Evolutionary conservation across 441 rosid genomes (phyloP).

Genomic region (Daphne laureola): DNA sequence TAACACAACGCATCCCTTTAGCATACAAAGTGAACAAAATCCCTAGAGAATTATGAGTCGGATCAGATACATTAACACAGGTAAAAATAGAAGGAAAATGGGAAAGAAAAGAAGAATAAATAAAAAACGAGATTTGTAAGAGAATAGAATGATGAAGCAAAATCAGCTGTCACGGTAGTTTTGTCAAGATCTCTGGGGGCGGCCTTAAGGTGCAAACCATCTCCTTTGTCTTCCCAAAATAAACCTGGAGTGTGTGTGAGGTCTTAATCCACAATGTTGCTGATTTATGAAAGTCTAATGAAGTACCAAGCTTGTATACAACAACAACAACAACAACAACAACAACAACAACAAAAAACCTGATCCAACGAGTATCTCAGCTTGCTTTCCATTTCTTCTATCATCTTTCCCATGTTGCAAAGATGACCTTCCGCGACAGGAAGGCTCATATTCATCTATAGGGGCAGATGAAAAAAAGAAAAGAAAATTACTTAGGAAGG

Average conservation of each 20-base stretch:
- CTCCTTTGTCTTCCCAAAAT: conserved; percentile 94
- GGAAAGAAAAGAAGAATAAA: no score
- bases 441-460: conserved; percentile 87
- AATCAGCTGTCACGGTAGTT: conserved; percentile 50
- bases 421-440: conserved; percentile 83
- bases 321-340: no score
- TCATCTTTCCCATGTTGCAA: conserved; percentile 97
- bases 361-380: conserved; percentile 90
- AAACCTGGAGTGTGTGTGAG: conserved; percentile 47
- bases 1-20: no score
- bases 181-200: conserved; percentile 66
- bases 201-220: conserved; percentile 92
- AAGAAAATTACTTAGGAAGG: neutral
- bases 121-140: no score
- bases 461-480: neutral
- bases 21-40: no score
- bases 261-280: neutral
- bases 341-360: no score
- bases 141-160: neutral
- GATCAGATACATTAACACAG: no score
- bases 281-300: neutral
- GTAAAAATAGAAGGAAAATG: no score
- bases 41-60: no score
- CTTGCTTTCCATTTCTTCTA: conserved; percentile 96
- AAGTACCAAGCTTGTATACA: neutral